phyloP scores from a whole-genome alignment of 164 flowering plant genomes.

The Houttuynia cordata region DNA sequence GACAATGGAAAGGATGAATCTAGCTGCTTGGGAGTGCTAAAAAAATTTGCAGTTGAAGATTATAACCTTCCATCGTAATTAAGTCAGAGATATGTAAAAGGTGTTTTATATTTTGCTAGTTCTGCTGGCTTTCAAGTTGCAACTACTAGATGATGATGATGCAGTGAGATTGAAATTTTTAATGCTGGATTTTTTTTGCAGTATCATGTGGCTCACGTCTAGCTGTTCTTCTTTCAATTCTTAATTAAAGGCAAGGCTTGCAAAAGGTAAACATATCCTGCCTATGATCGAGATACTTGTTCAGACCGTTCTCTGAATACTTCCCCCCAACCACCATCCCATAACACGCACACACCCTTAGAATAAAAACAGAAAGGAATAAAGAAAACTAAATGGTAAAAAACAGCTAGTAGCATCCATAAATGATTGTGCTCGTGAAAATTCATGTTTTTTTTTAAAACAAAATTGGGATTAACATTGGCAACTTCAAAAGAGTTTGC shows the following conservation, averaged over 20 bases:
- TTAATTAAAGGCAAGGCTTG: constrained; percentile 57
- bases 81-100: constrained; percentile 79
- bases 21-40: constrained; percentile 1
- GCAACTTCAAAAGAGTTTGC: too few relatives aligned
- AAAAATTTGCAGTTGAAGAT: constrained; percentile 27
- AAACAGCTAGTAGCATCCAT: too few relatives aligned
- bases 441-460: too few relatives aligned
- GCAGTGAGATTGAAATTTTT: not conserved
- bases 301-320: not conserved
- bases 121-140: not conserved
- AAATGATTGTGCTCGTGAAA: too few relatives aligned
- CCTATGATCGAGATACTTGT: not conserved
- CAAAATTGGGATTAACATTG: too few relatives aligned
- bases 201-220: constrained; percentile 87
- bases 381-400: too few relatives aligned
- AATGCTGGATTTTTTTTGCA: constrained; percentile 19
- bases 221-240: constrained; percentile 61
- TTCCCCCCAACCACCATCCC: not conserved
- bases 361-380: too few relatives aligned
- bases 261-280: constrained; percentile 43
- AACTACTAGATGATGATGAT: not conserved
- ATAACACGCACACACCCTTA: too few relatives aligned
- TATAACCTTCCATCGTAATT: constrained; percentile 78
- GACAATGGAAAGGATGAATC: constrained; percentile 18
- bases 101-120: constrained; percentile 23